phyloP scores from a whole-genome alignment of 1,284 basidiomycete genomes.

The Tetrapyrgos nigripes region DNA sequence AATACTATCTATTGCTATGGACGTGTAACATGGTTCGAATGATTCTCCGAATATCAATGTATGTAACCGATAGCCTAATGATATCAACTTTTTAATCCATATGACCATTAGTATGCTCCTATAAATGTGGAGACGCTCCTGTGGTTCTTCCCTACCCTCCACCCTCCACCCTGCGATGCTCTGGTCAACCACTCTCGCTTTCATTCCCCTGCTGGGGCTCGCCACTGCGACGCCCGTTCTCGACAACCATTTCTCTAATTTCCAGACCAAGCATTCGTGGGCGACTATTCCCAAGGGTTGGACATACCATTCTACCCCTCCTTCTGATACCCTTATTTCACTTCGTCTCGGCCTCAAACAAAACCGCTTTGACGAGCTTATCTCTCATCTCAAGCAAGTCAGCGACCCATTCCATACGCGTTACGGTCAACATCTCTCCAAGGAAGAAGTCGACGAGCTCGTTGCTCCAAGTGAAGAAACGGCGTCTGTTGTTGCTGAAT shows the following conservation, averaged over 20 bases:
- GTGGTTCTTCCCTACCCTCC: not conserved
- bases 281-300: constrained; percentile 56
- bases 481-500: constrained; percentile 52
- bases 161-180: not conserved
- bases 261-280: constrained; percentile 64
- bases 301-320: constrained; percentile 52
- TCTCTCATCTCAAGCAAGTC: constrained; percentile 59
- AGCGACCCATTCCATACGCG: constrained; percentile 62
- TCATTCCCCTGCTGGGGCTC: not conserved
- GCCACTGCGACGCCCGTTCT: constrained; percentile 14
- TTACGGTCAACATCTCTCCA: constrained; percentile 53
- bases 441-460: constrained; percentile 53
- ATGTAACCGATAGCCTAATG: too few species aligned
- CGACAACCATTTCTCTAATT: constrained; percentile 54
- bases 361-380: constrained; percentile 53
- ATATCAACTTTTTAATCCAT: too few species aligned
- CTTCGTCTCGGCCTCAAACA: constrained; percentile 63
- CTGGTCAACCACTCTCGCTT: not conserved
- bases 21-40: too few species aligned
- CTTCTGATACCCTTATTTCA: constrained; percentile 51
- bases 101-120: not conserved
- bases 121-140: not conserved
- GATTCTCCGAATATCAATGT: too few species aligned
- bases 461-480: constrained; percentile 58
- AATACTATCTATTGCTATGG: too few species aligned